These are phyloP conservation scores for Dillenia suffruticosa DNA, from an alignment of 164 flowering plant species.

Conservation along the genomic window DNA sequence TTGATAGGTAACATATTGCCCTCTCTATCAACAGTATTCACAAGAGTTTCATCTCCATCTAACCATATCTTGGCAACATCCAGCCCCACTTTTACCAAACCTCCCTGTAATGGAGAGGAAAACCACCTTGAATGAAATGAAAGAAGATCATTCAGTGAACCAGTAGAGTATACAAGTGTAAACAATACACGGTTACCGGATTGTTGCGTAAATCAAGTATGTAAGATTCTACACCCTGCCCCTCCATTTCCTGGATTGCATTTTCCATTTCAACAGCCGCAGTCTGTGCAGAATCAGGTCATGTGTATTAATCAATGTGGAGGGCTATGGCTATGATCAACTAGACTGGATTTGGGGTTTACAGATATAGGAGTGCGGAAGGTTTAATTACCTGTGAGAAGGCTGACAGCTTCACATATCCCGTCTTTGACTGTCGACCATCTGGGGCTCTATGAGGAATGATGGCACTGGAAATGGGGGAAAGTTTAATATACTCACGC, in stretches of 20 bases:
- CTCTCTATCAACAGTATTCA: constrained; percentile 82
- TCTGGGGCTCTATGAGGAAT: constrained; percentile 75
- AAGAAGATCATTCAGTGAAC: background rate
- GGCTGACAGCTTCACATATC: constrained; percentile 75
- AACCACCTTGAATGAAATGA: background rate
- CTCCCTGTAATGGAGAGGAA: constrained; percentile 51
- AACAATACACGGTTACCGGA: constrained; percentile 44
- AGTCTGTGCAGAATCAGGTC: constrained; percentile 33
- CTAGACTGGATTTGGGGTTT: background rate
- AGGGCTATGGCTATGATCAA: background rate
- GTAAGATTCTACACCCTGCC: constrained; percentile 80
- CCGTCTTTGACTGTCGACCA: constrained; percentile 73
- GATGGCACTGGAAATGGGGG: constrained; percentile 77
- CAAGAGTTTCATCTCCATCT: constrained; percentile 97
- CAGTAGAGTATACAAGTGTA: constrained; percentile 1
- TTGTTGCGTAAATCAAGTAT: constrained; percentile 90
- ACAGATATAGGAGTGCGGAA: no score
- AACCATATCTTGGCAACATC: constrained; percentile 98
- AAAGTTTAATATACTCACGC: constrained; percentile 77
- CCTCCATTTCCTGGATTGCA: constrained; percentile 76
- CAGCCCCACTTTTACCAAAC: constrained; percentile 86
- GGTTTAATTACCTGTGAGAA: constrained; percentile 77
- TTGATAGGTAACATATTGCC: constrained; percentile 79
- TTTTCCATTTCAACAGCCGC: constrained; percentile 88
- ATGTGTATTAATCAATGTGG: no score